phyloP scores from a whole-genome alignment of 345 rosid genomes.

The Corchorus olitorius region DNA sequence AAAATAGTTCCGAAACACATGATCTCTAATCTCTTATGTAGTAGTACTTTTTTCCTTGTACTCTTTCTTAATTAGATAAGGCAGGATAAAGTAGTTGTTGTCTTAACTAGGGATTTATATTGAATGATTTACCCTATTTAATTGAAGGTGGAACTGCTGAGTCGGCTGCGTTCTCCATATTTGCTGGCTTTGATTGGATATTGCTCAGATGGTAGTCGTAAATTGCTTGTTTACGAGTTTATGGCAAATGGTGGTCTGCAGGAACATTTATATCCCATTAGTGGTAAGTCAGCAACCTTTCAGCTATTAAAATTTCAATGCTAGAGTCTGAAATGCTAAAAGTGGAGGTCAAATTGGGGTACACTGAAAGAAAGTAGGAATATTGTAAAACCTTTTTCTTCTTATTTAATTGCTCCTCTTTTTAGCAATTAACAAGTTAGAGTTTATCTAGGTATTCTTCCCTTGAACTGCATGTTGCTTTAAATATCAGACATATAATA shows the following conservation, averaged over 20 bases:
- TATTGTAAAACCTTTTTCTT: neutral
- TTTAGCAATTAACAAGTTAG: neutral
- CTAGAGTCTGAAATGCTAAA: neutral
- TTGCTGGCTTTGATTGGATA: constrained; percentile 79
- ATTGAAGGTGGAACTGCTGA: constrained; percentile 75
- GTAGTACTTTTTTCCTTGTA: neutral
- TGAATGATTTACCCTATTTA: constrained; percentile 25
- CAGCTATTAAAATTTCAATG: neutral
- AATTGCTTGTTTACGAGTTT: constrained; percentile 77
- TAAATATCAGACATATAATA: neutral
- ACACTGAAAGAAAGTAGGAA: neutral
- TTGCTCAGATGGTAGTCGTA: constrained; percentile 65
- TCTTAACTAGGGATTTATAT: constrained; percentile 10
- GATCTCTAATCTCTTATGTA: neutral
- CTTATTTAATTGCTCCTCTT: neutral
- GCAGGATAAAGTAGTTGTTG: neutral
- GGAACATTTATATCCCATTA: constrained; percentile 75
- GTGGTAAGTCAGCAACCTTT: constrained; percentile 45
- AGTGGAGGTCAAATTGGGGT: neutral
- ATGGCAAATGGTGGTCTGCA: constrained; percentile 89
- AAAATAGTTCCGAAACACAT: neutral
- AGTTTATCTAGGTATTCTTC: neutral
- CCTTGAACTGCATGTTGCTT: neutral
- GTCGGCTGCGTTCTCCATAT: constrained; percentile 72
- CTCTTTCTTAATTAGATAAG: neutral